Percentiles rank a stretch among this genome's conserved stretches.
These are phyloP conservation scores for Earliella scabrosa DNA, from an alignment of 1,284 basidiomycete species.

Conservation along the genomic window DNA sequence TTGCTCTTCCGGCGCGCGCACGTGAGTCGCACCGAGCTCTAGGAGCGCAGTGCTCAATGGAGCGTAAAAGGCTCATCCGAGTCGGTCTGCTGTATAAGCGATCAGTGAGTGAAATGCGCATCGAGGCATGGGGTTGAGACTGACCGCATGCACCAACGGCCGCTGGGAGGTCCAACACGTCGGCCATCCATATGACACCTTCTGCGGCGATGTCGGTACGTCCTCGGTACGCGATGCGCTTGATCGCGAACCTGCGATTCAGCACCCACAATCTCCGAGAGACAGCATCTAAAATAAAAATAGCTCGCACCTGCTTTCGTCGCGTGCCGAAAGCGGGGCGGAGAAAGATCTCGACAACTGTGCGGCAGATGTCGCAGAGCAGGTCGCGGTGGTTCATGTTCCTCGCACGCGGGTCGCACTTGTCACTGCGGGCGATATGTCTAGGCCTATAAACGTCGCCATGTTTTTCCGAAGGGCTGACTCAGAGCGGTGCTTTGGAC, in stretches of 20 bases:
- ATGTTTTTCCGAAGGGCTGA: no score
- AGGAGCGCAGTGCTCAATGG: neutral
- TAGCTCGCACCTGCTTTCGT: neutral
- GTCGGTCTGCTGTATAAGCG: neutral
- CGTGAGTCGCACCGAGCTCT: neutral
- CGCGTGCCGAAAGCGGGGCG: no score
- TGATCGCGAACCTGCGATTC: neutral
- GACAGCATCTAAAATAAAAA: neutral
- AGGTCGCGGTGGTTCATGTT: no score
- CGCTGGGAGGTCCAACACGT: neutral
- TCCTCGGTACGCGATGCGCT: conserved; percentile 9
- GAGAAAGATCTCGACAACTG: neutral
- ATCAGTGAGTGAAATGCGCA: neutral
- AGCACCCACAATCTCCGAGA: neutral
- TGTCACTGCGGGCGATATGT: no score
- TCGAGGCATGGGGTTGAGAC: neutral
- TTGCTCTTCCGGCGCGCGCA: neutral
- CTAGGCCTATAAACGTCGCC: no score
- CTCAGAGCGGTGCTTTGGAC: no score
- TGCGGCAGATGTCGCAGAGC: neutral
- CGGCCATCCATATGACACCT: neutral
- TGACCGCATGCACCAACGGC: neutral
- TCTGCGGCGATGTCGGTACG: conserved; percentile 15
- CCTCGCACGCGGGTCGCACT: no score
- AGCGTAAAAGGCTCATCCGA: neutral